Base-by-base conservation (phyloP, 2,329 filamentous ascomycete genomes). In the Escovopsis sp. region DNA sequence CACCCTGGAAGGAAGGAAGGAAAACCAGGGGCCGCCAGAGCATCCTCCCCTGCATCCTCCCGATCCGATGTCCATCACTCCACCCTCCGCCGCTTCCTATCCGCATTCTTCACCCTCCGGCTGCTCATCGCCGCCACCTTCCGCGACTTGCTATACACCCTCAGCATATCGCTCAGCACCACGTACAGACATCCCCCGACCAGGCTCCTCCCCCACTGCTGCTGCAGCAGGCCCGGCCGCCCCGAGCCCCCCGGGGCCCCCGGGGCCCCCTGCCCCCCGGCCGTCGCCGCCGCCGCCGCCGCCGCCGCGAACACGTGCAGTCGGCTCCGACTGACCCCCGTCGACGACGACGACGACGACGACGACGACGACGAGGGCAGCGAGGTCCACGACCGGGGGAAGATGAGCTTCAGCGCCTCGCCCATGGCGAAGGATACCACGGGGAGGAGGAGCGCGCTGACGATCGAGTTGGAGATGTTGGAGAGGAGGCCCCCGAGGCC, bases 131-230 rank as follows among this genome's bases (percentile, higher is more conserved):
- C 65, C 45, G 69, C 63, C 11, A 72, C 73, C 41, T 65, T 66
- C 41, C 72, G 63, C 52, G 75, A 76, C 56, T 79, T 79, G 43
- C 68, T 65, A 48, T 76, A 80, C 17, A 81, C 54, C 38, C 62
- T 60, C 34, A 78, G 58, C 3, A 62, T 63, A 46, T 81, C 76
- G 54, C 88, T 90, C 35, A 94, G 56, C 9, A 94, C 76, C 13
- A 96, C 77, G 48, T 88, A 94, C 15, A 93, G 59, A 51, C 84
- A 90, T 0, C 90, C 90, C 2, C 90, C 90, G 1, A 90, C 69
- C 3, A 98, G 64, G 48, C 83, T 94, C 37, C 90, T 69, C 1
- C 86, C 90, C 85, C 90, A 96, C 39, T 78, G 75, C 45, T 81
- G 73, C 50, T 90, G 82, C 23, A 98, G 55, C 18, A 96, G 63